phyloP scores from a whole-genome alignment of 306 rosid species.

The Acacia confusa region DNA sequence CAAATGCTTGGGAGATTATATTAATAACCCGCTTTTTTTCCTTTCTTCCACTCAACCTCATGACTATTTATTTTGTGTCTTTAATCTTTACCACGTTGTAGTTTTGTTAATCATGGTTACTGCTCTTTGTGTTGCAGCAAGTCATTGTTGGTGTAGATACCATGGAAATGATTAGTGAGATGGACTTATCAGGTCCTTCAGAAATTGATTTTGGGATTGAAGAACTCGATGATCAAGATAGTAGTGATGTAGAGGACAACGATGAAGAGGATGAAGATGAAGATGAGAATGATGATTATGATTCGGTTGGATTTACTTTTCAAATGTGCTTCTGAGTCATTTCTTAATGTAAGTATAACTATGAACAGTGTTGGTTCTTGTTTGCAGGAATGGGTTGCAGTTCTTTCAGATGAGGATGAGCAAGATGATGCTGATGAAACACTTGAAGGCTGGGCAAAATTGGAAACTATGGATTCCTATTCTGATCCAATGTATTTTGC shows the following conservation, averaged over 20 bases:
- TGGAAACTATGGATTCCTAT: slow-evolving; percentile 74
- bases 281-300: slow-evolving; percentile 58
- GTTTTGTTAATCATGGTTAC: not conserved
- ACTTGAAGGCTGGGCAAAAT: slow-evolving; percentile 89
- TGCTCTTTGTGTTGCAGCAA: slow-evolving; percentile 64
- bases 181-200: slow-evolving; percentile 78
- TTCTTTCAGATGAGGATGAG: slow-evolving; percentile 72
- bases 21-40: not conserved
- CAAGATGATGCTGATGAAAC: slow-evolving; percentile 61
- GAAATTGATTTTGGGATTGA: slow-evolving; percentile 87
- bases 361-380: slow-evolving; percentile 29
- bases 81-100: not conserved
- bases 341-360: slow-evolving; percentile 22
- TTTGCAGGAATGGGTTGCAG: slow-evolving; percentile 90
- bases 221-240: slow-evolving; percentile 77
- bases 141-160: slow-evolving; percentile 89
- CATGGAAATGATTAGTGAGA: slow-evolving; percentile 76
- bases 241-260: slow-evolving; percentile 52
- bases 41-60: not conserved
- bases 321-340: slow-evolving; percentile 15
- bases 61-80: not conserved
- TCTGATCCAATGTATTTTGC: slow-evolving; percentile 96
- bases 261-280: slow-evolving; percentile 51
- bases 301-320: slow-evolving; percentile 53
- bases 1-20: not conserved